These are phyloP conservation scores for Phaffia australis DNA, from an alignment of 768 basidiomycete species.

Conservation along the genomic window DNA sequence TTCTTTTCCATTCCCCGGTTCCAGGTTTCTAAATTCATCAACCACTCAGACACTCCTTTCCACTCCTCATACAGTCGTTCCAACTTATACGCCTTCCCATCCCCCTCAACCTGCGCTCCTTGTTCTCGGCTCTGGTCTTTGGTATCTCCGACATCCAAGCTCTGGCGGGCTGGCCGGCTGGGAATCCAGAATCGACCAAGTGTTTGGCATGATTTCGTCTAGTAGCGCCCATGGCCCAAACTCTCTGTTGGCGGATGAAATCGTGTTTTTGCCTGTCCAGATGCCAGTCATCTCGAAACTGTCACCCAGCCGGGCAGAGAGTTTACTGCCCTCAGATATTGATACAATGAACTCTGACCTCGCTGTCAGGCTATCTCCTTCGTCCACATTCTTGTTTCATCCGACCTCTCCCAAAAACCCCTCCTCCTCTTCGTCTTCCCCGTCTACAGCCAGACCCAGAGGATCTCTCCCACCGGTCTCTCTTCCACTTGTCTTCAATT, in stretches of 20 bases:
- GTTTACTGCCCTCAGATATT: slow-evolving; percentile 66
- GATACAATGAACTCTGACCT: slow-evolving; percentile 86
- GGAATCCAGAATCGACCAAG: slow-evolving; percentile 59
- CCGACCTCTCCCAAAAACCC: slow-evolving; percentile 13
- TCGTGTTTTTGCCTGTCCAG: slow-evolving; percentile 69
- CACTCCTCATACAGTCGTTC: slow-evolving; percentile 32
- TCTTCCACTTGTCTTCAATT: slow-evolving; percentile 69
- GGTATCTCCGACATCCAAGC: slow-evolving; percentile 69
- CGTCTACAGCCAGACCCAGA: slow-evolving; percentile 9
- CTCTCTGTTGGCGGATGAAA: slow-evolving; percentile 52
- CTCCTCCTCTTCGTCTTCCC: slow-evolving; percentile 29
- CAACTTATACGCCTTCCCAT: slow-evolving; percentile 20
- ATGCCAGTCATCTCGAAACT: slow-evolving; percentile 58
- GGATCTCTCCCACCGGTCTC: slow-evolving; percentile 41
- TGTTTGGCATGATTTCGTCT: slow-evolving; percentile 44
- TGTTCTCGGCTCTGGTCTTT: slow-evolving; percentile 74
- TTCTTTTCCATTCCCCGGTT: not conserved
- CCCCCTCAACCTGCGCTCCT: slow-evolving; percentile 49
- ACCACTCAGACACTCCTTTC: slow-evolving; percentile 45
- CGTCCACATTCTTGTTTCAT: slow-evolving; percentile 30
- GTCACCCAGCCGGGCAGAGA: slow-evolving; percentile 50
- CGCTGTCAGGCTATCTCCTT: slow-evolving; percentile 49
- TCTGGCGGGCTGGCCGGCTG: slow-evolving; percentile 70
- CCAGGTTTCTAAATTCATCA: slow-evolving; percentile 57
- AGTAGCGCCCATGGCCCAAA: not conserved